Percentiles rank a stretch among this genome's conserved stretches.
These are phyloP conservation scores for Rhazya stricta DNA, from an alignment of 257 asterid genomes.

Conservation along the genomic window DNA sequence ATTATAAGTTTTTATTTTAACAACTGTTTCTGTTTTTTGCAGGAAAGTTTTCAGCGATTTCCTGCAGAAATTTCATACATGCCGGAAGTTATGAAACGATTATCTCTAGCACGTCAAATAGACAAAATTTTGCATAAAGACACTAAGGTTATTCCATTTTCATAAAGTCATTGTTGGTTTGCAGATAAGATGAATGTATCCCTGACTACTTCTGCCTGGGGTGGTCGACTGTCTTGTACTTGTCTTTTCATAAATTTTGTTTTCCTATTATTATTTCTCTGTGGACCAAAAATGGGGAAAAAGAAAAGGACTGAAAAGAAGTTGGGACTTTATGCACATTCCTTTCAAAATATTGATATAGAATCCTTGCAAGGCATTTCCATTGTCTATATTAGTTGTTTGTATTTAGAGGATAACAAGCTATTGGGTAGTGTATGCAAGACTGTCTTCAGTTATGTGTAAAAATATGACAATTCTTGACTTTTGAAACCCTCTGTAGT, in stretches of 20 bases:
- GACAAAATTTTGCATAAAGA: slow-evolving; percentile 73
- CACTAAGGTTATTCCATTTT: slow-evolving; percentile 57
- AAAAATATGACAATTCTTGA: neutral
- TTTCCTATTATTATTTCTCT: neutral
- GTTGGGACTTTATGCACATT: slow-evolving; percentile 1
- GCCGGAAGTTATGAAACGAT: slow-evolving; percentile 77
- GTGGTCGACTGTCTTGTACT: neutral
- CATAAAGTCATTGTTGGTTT: neutral
- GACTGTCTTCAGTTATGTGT: neutral
- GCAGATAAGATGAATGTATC: neutral
- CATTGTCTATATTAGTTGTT: neutral
- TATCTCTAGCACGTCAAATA: slow-evolving; percentile 88
- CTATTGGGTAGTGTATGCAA: neutral
- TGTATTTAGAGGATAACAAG: neutral
- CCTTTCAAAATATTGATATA: neutral
- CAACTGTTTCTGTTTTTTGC: slow-evolving; percentile 17
- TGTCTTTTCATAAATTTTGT: neutral
- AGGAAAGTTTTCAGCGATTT: slow-evolving; percentile 87
- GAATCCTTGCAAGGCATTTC: neutral
- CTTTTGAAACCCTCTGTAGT: neutral
- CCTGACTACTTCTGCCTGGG: neutral
- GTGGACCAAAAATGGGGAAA: too few relatives aligned
- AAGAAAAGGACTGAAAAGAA: neutral
- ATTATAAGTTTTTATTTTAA: neutral
- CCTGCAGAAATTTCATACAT: slow-evolving; percentile 72